Conservation (phyloP, 2,329 filamentous ascomycete species). For the Geosmithia flava region DNA sequence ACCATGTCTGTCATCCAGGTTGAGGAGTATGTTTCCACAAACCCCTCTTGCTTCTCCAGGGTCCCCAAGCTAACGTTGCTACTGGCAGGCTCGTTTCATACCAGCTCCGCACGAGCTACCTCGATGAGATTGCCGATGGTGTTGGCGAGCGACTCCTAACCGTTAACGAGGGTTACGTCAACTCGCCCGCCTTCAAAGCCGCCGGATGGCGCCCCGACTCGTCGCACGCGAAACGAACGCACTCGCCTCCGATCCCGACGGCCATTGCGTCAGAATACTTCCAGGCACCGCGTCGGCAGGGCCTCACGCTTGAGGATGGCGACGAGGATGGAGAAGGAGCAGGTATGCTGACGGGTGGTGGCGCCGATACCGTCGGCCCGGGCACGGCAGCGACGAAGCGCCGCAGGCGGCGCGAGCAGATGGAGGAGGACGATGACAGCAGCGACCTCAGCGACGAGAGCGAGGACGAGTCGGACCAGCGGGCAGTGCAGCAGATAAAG, state of each 20-base stretch:
- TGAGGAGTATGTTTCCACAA: slow-evolving; percentile 18
- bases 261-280: slow-evolving; percentile 78
- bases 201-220: slow-evolving; percentile 69
- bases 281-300: slow-evolving; percentile 52
- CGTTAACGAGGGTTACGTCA: slow-evolving; percentile 67
- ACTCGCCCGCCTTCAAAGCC: slow-evolving; percentile 70
- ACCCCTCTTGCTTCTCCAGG: not conserved
- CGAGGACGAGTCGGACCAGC: slow-evolving; percentile 63
- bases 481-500: slow-evolving; percentile 80
- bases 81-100: slow-evolving; percentile 61
- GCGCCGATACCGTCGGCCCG: slow-evolving; percentile 56
- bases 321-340: slow-evolving; percentile 57
- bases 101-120: slow-evolving; percentile 68
- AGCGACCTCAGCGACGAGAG: slow-evolving; percentile 78
- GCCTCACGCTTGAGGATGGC: slow-evolving; percentile 55
- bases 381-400: slow-evolving; percentile 55
- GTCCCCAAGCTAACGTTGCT: slow-evolving; percentile 7
- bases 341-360: slow-evolving; percentile 58
- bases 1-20: slow-evolving; percentile 24
- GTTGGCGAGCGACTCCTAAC: slow-evolving; percentile 76
- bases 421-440: slow-evolving; percentile 78
- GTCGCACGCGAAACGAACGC: slow-evolving; percentile 66
- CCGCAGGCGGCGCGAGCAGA: slow-evolving; percentile 55
- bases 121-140: slow-evolving; percentile 69
- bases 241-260: slow-evolving; percentile 77